Evolutionary conservation across 129 eudicot genomes (phyloP).

Genomic region (Escallonia rubra): DNA sequence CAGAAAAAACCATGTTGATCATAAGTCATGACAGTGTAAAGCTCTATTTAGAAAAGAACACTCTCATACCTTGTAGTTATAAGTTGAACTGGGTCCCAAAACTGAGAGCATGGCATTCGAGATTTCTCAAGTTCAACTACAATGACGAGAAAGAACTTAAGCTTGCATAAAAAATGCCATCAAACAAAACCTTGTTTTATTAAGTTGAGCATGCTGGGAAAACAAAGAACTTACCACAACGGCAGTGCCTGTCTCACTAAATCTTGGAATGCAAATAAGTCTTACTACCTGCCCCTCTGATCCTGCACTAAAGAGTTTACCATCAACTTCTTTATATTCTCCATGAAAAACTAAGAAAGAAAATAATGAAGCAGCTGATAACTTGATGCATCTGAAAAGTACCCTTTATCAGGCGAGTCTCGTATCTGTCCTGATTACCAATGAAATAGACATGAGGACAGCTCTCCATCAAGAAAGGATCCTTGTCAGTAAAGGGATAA

Average conservation of each 20-base stretch:
- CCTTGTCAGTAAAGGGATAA: conserved; percentile 94
- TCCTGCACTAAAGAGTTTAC: conserved; percentile 38
- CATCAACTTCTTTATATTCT: not conserved
- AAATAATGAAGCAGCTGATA: not conserved
- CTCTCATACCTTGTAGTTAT: conserved; percentile 10
- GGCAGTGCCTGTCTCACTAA: conserved; percentile 82
- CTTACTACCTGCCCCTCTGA: conserved; percentile 84
- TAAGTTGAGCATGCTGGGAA: conserved; percentile 2
- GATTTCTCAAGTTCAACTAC: conserved; percentile 43
- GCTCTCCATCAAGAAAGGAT: conserved; percentile 80
- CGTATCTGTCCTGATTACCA: conserved; percentile 80
- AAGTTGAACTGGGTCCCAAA: conserved; percentile 28
- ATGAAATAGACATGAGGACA: conserved; percentile 95
- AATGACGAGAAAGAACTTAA: conserved; percentile 7
- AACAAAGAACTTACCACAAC: conserved; percentile 58
- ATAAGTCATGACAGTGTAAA: too few relatives aligned
- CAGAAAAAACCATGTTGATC: too few relatives aligned
- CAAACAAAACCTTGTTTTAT: not conserved
- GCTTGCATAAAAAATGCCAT: conserved; percentile 7
- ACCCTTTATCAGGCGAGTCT: conserved; percentile 60
- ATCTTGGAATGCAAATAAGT: conserved; percentile 76
- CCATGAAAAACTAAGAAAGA: not conserved
- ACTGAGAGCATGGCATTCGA: conserved; percentile 47
- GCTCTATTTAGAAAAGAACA: not conserved
- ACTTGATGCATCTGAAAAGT: not conserved